Evolutionary conservation across 345 rosid species (phyloP).

Genomic region (Lumnitzera littorea): DNA sequence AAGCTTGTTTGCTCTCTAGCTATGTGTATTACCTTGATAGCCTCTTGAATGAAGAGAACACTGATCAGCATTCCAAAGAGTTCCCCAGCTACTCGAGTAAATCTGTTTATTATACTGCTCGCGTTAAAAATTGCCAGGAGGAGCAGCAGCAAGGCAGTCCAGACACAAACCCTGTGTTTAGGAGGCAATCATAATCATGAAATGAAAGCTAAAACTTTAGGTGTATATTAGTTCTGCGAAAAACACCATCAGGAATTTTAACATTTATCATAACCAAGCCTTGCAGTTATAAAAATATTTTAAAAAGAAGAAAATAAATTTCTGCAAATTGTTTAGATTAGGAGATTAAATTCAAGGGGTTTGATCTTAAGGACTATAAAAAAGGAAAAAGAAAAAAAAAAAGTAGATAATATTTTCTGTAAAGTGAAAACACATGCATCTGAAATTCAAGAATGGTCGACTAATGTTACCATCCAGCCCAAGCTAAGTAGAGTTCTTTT

Average conservation of each 20-base stretch:
- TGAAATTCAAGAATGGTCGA: background rate
- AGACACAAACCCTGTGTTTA: constrained; percentile 73
- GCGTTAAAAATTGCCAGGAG: constrained; percentile 81
- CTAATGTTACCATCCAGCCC: constrained; percentile 80
- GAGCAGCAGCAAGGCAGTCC: constrained; percentile 89
- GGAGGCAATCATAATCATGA: constrained; percentile 6
- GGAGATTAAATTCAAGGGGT: too few relatives aligned
- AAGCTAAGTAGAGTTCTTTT: constrained; percentile 69
- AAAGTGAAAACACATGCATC: background rate
- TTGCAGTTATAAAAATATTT: too few relatives aligned
- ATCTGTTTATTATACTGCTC: constrained; percentile 86
- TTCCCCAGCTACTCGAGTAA: constrained; percentile 91
- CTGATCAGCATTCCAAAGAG: constrained; percentile 90
- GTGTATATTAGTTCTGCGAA: too few relatives aligned
- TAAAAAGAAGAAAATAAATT: too few relatives aligned
- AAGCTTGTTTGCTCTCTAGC: constrained; percentile 68
- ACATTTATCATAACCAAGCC: too few relatives aligned
- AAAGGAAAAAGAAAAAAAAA: too few relatives aligned
- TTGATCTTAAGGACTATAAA: too few relatives aligned
- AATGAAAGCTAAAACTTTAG: background rate
- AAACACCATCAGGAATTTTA: too few relatives aligned
- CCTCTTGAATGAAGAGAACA: constrained; percentile 93
- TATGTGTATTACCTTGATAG: constrained; percentile 71
- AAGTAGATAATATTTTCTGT: background rate
- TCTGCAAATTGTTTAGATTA: too few relatives aligned